A percentile compares a stretch with the other conserved stretches of the same genome.
These are phyloP conservation scores for Sphaerobolus stellatus DNA, from an alignment of 1,284 basidiomycete species.

Conservation along the genomic window DNA sequence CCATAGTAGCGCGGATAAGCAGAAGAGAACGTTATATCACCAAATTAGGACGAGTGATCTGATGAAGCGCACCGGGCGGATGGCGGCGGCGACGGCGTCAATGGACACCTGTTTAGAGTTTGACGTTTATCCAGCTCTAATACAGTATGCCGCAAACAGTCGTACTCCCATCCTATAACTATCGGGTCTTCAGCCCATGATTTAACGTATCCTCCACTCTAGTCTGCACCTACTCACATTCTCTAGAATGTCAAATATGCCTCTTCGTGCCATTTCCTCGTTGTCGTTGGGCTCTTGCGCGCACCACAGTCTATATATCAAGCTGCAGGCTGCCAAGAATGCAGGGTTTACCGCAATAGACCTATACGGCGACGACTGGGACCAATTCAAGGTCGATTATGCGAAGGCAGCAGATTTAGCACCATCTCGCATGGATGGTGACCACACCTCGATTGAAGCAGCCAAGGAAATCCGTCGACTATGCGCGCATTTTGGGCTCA, in stretches of 20 bases:
- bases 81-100: too few relatives aligned
- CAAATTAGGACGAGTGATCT: too few relatives aligned
- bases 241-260: neutral
- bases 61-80: too few relatives aligned
- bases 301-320: slow-evolving; percentile 6
- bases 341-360: slow-evolving; percentile 13
- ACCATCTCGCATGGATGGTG: slow-evolving; percentile 8
- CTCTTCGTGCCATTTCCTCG: slow-evolving; percentile 5
- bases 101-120: too few relatives aligned
- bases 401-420: slow-evolving; percentile 1
- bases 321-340: slow-evolving; percentile 5
- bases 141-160: too few relatives aligned
- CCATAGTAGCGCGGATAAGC: too few relatives aligned
- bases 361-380: slow-evolving; percentile 12
- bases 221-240: too few relatives aligned
- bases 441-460: slow-evolving; percentile 7
- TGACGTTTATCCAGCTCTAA: too few relatives aligned
- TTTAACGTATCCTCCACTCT: too few relatives aligned
- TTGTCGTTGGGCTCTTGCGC: slow-evolving; percentile 11
- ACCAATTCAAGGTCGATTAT: slow-evolving; percentile 11
- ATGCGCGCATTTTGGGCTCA: neutral
- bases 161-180: too few relatives aligned
- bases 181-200: too few relatives aligned
- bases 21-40: too few relatives aligned
- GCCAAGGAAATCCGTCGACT: slow-evolving; percentile 6